These are phyloP conservation scores for Polytrichum commune DNA, from an alignment of 225 moss, liverwort and hornwort species.

Conservation along the genomic window DNA sequence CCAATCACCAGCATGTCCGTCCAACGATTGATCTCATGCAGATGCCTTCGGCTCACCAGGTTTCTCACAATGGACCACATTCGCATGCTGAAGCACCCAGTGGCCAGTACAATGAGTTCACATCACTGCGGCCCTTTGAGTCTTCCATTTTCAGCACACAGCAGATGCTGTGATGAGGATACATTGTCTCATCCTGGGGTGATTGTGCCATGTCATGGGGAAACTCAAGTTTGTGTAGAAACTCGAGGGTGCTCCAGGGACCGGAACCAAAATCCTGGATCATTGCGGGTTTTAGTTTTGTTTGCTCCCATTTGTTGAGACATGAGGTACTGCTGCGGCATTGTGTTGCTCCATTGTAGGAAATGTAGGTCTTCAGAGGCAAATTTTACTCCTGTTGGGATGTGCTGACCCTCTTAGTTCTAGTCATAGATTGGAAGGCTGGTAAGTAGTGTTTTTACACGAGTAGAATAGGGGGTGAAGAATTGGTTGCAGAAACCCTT, in stretches of 20 bases:
- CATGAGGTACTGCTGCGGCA: neutral
- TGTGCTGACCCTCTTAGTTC: neutral
- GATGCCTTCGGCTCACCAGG: slow-evolving; percentile 28
- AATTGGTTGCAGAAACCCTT: neutral
- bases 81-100: slow-evolving; percentile 22
- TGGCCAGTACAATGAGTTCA: slow-evolving; percentile 36
- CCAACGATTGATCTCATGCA: slow-evolving; percentile 61
- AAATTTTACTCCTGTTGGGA: neutral
- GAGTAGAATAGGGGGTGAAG: neutral
- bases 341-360: neutral
- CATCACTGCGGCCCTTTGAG: slow-evolving; percentile 40
- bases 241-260: too few species aligned
- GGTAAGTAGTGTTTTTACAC: neutral
- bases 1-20: slow-evolving; percentile 22
- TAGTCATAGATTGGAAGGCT: neutral
- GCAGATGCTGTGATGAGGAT: slow-evolving; percentile 14
- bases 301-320: neutral
- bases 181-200: neutral
- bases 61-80: slow-evolving; percentile 16
- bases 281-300: neutral
- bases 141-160: slow-evolving; percentile 46
- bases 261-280: neutral
- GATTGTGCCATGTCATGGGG: neutral
- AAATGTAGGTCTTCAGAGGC: neutral
- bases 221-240: neutral